Percentiles rank a stretch among this genome's conserved stretches.
Conservation (phyloP, 2,329 filamentous ascomycete genomes). For the Cladosporium cucumerinum region DNA sequence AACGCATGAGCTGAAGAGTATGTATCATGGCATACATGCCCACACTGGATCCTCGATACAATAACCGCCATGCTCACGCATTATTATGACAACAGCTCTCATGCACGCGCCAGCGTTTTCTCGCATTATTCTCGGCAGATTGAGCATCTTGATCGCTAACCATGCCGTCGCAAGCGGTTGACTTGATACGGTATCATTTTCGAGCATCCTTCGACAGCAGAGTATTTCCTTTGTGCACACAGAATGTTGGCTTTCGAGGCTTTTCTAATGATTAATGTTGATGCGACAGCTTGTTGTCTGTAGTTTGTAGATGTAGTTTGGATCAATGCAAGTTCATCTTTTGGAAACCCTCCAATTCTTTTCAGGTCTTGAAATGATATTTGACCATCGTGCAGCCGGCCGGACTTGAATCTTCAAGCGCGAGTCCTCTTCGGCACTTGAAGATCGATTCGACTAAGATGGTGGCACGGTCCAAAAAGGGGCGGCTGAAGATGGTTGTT, state of each 20-base stretch:
- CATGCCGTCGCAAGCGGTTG: background rate
- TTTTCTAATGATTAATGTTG: conserved; percentile 10
- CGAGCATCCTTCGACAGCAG: background rate
- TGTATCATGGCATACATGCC: background rate
- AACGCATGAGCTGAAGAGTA: background rate
- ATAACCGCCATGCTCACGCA: background rate
- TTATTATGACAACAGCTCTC: background rate
- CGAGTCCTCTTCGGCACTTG: conserved; percentile 1
- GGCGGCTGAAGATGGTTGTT: background rate
- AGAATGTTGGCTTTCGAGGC: background rate
- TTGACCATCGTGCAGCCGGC: background rate
- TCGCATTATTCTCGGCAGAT: background rate
- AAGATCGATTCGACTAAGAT: background rate
- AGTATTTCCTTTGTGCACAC: background rate
- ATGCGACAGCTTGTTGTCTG: background rate
- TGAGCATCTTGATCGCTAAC: background rate
- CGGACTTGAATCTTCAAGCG: background rate
- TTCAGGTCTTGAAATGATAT: background rate
- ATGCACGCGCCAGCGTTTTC: background rate
- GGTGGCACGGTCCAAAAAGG: background rate
- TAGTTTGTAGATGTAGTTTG: background rate
- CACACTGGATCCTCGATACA: background rate
- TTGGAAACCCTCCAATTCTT: background rate
- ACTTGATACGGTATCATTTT: background rate
- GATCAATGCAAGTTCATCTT: background rate